Evolutionary conservation across 2,329 filamentous ascomycete species (phyloP).

Genomic region (Fusarium clavum): DNA sequence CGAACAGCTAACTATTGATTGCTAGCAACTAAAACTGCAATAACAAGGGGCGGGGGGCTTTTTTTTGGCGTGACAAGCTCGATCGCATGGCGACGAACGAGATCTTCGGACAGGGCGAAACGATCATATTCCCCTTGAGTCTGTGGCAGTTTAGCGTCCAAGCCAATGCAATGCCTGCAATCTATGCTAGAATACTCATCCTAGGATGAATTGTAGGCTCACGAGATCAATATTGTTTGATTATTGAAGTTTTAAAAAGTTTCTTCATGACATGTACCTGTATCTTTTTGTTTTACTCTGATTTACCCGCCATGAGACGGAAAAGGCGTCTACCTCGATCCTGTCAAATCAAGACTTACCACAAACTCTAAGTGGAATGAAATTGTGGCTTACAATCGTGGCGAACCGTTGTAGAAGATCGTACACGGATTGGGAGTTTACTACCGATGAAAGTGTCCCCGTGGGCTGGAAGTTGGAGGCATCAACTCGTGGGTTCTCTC

Average conservation of each 20-base stretch:
- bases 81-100: constrained; percentile 35
- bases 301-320: constrained; percentile 23
- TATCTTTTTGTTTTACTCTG: neutral
- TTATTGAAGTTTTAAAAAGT: neutral
- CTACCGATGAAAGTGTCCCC: constrained; percentile 35
- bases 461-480: constrained; percentile 41
- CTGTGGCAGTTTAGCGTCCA: constrained; percentile 7
- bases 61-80: constrained; percentile 34
- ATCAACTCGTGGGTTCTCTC: constrained; percentile 29
- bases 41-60: constrained; percentile 23
- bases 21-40: neutral
- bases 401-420: constrained; percentile 34
- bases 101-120: constrained; percentile 38
- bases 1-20: constrained; percentile 5
- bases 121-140: constrained; percentile 11
- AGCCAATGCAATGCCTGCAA: constrained; percentile 18
- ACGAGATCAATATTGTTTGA: constrained; percentile 17
- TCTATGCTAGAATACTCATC: neutral
- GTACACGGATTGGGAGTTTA: constrained; percentile 17
- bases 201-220: constrained; percentile 16
- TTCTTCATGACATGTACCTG: constrained; percentile 12
- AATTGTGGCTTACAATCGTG: constrained; percentile 43
- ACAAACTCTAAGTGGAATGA: neutral
- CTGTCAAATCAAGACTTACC: constrained; percentile 13
- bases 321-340: constrained; percentile 32